These are phyloP conservation scores for Neurospora africana DNA, from an alignment of 495 filamentous ascomycete genomes.

Conservation along the genomic window DNA sequence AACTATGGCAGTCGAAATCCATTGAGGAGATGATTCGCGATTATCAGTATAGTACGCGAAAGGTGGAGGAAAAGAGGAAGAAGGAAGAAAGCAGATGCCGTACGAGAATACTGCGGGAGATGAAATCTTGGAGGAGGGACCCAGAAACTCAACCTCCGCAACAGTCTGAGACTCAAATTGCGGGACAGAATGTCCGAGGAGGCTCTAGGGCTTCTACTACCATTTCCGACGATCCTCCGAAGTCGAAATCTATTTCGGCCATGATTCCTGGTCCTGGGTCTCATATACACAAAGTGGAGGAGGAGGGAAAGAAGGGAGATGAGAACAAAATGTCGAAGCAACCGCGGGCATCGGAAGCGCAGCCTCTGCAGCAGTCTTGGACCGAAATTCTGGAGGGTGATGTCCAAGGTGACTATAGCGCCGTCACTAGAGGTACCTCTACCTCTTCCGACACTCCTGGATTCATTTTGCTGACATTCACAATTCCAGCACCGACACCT, in stretches of 20 bases:
- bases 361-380: not conserved
- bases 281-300: not conserved
- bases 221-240: not conserved
- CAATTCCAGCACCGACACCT: not conserved
- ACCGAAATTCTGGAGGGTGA: not conserved
- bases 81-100: too few species aligned
- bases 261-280: not conserved
- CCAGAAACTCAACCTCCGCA: not conserved
- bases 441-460: not conserved
- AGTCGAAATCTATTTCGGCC: not conserved
- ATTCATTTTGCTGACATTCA: not conserved
- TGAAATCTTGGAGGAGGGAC: too few species aligned
- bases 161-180: not conserved
- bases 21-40: too few species aligned
- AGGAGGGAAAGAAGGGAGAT: not conserved
- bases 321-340: not conserved
- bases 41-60: too few species aligned
- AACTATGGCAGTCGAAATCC: too few species aligned
- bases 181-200: not conserved
- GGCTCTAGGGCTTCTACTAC: not conserved
- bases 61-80: too few species aligned
- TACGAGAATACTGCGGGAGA: too few species aligned
- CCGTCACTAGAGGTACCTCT: not conserved
- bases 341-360: not conserved
- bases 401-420: not conserved